These are phyloP conservation scores for Olyra latifolia DNA, from an alignment of 176 grass and related monocot species.

Conservation along the genomic window DNA sequence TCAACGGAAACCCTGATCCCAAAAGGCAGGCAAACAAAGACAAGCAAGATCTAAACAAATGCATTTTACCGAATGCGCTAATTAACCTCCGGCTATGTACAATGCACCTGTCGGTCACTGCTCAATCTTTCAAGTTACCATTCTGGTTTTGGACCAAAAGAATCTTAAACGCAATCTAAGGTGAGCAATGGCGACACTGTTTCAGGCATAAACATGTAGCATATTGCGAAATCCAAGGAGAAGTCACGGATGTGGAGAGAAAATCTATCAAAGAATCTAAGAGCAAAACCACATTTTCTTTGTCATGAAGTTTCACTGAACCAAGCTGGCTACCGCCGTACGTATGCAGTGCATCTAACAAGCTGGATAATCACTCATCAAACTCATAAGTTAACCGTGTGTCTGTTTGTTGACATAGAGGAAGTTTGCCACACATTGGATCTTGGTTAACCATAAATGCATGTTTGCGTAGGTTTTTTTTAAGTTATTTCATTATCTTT, in stretches of 20 bases:
- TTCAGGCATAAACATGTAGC: background rate
- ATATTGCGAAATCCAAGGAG: background rate
- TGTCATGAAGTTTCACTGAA: too few relatives aligned
- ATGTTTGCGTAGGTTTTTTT: too few relatives aligned
- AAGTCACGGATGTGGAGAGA: background rate
- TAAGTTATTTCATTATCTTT: too few relatives aligned
- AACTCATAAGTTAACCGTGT: too few relatives aligned
- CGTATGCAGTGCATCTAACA: too few relatives aligned
- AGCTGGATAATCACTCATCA: too few relatives aligned
- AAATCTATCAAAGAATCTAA: background rate
- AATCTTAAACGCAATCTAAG: constrained; percentile 30
- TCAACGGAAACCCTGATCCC: constrained; percentile 23
- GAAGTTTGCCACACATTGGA: too few relatives aligned
- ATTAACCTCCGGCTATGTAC: background rate
- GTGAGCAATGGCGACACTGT: background rate
- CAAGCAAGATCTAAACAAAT: constrained; percentile 25
- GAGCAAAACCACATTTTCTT: too few relatives aligned
- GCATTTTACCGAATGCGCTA: constrained; percentile 1
- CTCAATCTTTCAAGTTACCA: background rate
- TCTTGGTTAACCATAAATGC: too few relatives aligned
- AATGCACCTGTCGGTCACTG: background rate
- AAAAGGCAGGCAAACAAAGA: constrained; percentile 22
- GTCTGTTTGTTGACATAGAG: too few relatives aligned
- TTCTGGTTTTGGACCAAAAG: background rate
- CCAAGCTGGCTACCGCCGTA: too few relatives aligned